Conservation (phyloP, 192 early-diverging fungal genomes). For the Mortierella antarctica region DNA sequence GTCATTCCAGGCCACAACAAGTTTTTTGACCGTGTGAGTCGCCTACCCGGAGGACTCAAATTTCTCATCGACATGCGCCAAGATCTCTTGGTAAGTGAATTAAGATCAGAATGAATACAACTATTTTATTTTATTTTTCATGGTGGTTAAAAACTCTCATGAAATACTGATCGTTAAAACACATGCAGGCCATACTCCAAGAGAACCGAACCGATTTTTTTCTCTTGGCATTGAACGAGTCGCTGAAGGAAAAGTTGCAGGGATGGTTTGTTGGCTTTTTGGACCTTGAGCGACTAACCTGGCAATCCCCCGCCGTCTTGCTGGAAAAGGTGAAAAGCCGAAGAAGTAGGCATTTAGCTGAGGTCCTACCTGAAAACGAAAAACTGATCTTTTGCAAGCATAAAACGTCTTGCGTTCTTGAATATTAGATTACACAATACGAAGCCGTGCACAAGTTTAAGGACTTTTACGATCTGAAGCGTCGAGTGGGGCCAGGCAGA, state of each 20-base stretch:
- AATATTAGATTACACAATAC: constrained; percentile 75
- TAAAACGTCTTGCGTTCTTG: not conserved
- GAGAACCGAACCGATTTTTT: constrained; percentile 58
- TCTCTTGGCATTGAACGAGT: constrained; percentile 69
- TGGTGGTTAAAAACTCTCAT: not conserved
- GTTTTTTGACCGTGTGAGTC: constrained; percentile 82
- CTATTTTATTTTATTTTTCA: not conserved
- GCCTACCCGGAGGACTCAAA: constrained; percentile 81
- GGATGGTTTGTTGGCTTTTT: constrained; percentile 82
- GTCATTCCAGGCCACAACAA: constrained; percentile 75
- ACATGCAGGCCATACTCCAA: constrained; percentile 18
- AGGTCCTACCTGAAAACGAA: not conserved
- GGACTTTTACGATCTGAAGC: constrained; percentile 85
- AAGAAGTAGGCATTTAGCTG: not conserved
- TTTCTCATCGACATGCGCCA: constrained; percentile 83
- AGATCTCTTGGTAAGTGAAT: constrained; percentile 72
- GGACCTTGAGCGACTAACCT: constrained; percentile 84
- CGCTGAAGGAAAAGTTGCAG: constrained; percentile 74
- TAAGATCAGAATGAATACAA: not conserved
- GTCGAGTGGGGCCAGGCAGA: constrained; percentile 71
- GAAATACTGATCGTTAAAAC: not conserved
- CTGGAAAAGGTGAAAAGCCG: constrained; percentile 78
- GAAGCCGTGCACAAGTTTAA: constrained; percentile 92
- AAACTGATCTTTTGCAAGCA: not conserved
- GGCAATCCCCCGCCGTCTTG: constrained; percentile 80